Evolutionary conservation across 768 basidiomycete genomes (phyloP), one percentile per base, ranked within the genome.

Genomic region (Pisolithus microcarpus): DNA sequence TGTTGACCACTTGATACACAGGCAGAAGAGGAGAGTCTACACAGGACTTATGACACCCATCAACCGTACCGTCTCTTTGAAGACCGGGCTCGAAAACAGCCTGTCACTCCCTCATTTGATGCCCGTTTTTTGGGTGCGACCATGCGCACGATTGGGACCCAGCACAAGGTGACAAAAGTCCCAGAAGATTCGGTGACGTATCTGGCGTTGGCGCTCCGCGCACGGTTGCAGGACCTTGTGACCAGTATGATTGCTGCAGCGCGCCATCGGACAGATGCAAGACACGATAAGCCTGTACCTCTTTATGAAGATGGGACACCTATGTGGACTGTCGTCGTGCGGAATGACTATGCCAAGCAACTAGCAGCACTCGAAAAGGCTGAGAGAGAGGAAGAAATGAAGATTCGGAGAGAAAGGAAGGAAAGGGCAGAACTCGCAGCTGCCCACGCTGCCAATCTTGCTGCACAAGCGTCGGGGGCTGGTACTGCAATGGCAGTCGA

Each of bases 1-100:
- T 13, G 5, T 24, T n/a, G 31, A 13, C 34, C 48, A n/a, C 57
- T 37, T 28, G 18, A 28, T 39, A 34, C 19, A n/a, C 59, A 92
- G 88, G 91, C 91, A 0, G 91, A 92, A 65, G 90, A 92, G 70
- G 91, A 91, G 64, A 75, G 79, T 4, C 69, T 91, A 5, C 87
- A 90, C 57, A 75, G 85, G 38, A 71, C 75, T 3, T 75, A 82
- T 50, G 80, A 83, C 52, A 76, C 75, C 40, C 83, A 81, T 55
- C 77, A 80, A 42, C 53, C 78, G 16, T 85, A 82, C 61, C 79
- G 85, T 11, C 67, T 78, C 0, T 83, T 79, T 59, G 85, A 88
- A 65, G 91, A 92, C 68, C 84, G 90, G 11, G 78, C 84, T 3
- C 80, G 80, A 43, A 90, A 87, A 62, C 89, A 91, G 61, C 82